Base-by-base conservation (phyloP, 306 rosid genomes). In the Phaseolus lunatus region DNA sequence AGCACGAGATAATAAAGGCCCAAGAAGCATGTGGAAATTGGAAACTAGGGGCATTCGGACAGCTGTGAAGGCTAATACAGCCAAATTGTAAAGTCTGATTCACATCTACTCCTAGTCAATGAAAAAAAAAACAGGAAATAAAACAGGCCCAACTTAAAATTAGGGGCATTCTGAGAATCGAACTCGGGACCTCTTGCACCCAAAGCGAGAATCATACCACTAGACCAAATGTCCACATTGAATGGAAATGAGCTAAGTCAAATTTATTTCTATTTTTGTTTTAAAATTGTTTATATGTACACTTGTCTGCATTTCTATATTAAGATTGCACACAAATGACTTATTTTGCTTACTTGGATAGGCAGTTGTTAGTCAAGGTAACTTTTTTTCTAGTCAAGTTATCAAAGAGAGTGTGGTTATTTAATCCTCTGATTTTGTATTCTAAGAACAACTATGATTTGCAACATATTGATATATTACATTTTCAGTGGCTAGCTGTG, bases 171-270 rank as follows among this genome's bases (percentile, higher is more conserved):
- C 84, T 78, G 73, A 80, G 87, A 87, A 87, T 85, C 54, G 67
- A 80, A 80, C 80, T 82, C 80, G 87, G 82, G 86, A 85, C 87
- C 89, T 81, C 84, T 84, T 64, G 78, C 88, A 85, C 86, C 88
- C 88, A 67, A 81, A 85, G 84, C 81, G 81, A 86, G 85, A 86
- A 86, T 82, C 88, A 83, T 86, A 77, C 89, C 87, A 83, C 85
- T 77, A 81, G 87, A 83, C 89, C 89, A 83, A 86, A 83, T 80
- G 89, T 79, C 89, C 89, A 9, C 3, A 18, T 24, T 48, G 47
- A 18, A 6, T 2, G 1, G 1, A 0, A 0, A 1, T 12, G 43
- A 35, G 37, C 8, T 8, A 13, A 27, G 67, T 72, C 0, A 62
- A 31, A 5, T 18, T 0, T n/a, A n/a, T n/a, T n/a, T n/a, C n/a